A percentile compares a stretch with the other conserved stretches of the same genome.
Evolutionary conservation across 208 protist species (phyloP).

Genomic region (Strigomonas culicis): DNA sequence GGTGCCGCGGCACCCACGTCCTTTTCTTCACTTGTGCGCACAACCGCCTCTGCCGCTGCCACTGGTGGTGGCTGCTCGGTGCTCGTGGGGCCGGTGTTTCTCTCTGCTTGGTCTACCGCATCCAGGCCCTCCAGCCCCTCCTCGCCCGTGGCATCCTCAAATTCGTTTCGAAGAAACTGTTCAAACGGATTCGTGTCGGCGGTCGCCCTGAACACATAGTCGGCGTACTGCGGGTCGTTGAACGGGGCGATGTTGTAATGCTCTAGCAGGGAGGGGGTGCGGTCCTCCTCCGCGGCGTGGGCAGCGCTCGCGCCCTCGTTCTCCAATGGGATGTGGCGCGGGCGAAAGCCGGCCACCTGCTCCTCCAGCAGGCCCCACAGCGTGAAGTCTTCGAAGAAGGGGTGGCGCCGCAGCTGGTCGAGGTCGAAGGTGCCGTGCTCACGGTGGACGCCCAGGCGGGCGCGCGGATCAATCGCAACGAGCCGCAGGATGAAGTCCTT

Average conservation of each 20-base stretch:
- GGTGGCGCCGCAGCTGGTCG: constrained; percentile 50
- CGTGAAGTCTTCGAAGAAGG: constrained; percentile 67
- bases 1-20: too few species aligned
- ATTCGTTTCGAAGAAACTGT: constrained; percentile 22
- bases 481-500: constrained; percentile 68
- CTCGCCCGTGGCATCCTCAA: background rate
- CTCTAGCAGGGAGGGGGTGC: constrained; percentile 40
- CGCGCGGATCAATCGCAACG: constrained; percentile 53
- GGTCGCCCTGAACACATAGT: constrained; percentile 76
- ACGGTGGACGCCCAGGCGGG: constrained; percentile 65
- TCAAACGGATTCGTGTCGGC: constrained; percentile 85
- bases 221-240: constrained; percentile 60
- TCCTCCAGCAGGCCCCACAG: constrained; percentile 52
- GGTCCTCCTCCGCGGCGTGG: constrained; percentile 15
- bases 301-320: background rate
- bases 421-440: constrained; percentile 48
- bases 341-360: constrained; percentile 37
- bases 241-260: constrained; percentile 52
- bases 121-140: background rate
- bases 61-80: background rate
- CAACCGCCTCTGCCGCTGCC: background rate
- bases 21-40: background rate
- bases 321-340: constrained; percentile 18
- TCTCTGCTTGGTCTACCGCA: background rate
- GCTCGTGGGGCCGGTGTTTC: background rate